These are phyloP conservation scores for Aspergillus persii DNA, from an alignment of 2,329 filamentous ascomycete species.

Conservation along the genomic window DNA sequence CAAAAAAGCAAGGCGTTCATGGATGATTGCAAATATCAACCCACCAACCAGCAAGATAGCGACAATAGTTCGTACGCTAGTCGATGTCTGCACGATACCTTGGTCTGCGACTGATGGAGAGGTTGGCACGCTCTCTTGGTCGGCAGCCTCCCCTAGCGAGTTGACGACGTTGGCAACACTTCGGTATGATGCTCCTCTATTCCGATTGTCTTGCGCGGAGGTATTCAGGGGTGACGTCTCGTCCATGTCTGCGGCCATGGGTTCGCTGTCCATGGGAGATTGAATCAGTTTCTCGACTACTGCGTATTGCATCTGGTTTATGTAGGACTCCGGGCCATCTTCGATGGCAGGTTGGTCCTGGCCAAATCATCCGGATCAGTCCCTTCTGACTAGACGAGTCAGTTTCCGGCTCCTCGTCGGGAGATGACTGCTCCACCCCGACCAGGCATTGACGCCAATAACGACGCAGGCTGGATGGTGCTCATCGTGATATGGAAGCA, in stretches of 20 bases:
- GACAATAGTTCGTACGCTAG: conserved; percentile 25
- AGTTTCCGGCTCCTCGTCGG: neutral
- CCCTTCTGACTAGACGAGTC: neutral
- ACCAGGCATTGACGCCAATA: neutral
- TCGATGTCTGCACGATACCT: conserved; percentile 7
- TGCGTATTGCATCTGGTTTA: too few species aligned
- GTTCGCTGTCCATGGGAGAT: neutral
- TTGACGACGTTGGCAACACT: neutral
- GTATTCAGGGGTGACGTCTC: conserved; percentile 2
- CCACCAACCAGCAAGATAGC: conserved; percentile 30
- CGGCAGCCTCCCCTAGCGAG: neutral
- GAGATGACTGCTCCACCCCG: neutral
- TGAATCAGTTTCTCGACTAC: neutral
- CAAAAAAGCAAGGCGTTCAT: neutral
- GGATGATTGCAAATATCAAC: neutral
- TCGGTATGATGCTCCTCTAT: neutral
- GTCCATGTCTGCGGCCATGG: neutral
- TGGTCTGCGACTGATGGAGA: neutral
- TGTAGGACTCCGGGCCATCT: neutral
- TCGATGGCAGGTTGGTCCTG: neutral
- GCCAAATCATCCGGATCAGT: neutral
- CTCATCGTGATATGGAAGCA: neutral
- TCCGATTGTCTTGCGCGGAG: neutral
- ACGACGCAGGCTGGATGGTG: neutral
- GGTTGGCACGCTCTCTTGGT: conserved; percentile 4